Conservation (phyloP, 345 rosid species). For the Ricinus communis region DNA sequence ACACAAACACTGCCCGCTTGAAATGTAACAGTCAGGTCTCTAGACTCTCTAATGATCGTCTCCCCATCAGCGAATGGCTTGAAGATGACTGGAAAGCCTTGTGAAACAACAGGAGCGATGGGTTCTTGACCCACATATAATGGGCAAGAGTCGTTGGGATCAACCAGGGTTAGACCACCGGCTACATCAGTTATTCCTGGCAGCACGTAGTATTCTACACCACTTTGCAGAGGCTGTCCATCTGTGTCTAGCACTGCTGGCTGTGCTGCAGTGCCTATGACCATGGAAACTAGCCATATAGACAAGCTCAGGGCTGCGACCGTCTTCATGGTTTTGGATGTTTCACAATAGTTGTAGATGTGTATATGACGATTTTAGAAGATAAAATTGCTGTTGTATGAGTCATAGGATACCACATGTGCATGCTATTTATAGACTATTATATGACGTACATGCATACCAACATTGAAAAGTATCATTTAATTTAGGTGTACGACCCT, state of each 20-base stretch:
- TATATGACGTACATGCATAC: background rate
- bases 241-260: conserved; percentile 23
- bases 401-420: background rate
- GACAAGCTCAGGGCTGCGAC: background rate
- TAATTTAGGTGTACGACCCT: no score
- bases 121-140: conserved; percentile 21
- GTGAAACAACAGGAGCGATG: background rate
- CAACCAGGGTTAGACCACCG: conserved; percentile 22
- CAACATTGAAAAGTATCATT: no score
- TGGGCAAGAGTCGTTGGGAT: conserved; percentile 20
- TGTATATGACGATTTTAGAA: background rate
- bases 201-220: conserved; percentile 23
- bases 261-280: conserved; percentile 12
- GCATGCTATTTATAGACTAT: background rate
- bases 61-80: conserved; percentile 19
- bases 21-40: conserved; percentile 25
- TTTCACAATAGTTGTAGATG: background rate
- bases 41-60: conserved; percentile 19
- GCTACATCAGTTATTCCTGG: conserved; percentile 16
- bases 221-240: conserved; percentile 20
- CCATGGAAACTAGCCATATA: conserved; percentile 15
- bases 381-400: background rate
- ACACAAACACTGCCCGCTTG: conserved; percentile 12
- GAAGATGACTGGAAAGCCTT: conserved; percentile 15
- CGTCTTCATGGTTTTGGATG: background rate